Evolutionary conservation across 2,329 filamentous ascomycete species (phyloP).

Genomic region (Venturia oleaginea): DNA sequence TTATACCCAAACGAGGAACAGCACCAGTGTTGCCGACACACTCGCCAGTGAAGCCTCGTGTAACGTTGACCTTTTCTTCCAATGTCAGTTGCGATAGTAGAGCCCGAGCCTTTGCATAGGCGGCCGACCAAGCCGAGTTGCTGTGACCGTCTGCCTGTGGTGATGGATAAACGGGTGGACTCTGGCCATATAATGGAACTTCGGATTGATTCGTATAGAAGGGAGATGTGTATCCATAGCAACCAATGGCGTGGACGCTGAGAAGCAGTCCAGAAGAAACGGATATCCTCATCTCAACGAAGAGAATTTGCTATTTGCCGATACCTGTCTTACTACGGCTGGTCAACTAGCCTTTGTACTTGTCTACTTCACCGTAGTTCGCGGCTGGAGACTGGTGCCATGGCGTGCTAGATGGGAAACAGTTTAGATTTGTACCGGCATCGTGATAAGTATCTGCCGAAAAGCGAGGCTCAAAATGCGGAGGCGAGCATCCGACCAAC

Average conservation of each 20-base stretch:
- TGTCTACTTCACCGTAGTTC: background rate
- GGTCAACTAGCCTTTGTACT: background rate
- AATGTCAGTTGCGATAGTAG: constrained; percentile 9
- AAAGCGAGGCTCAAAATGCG: background rate
- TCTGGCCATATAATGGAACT: background rate
- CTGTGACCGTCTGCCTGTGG: background rate
- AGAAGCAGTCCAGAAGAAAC: background rate
- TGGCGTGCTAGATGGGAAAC: background rate
- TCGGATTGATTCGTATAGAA: background rate
- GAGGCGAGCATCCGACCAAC: background rate
- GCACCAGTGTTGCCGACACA: constrained; percentile 1
- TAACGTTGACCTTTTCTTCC: constrained; percentile 13
- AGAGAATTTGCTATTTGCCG: background rate
- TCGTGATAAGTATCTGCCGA: background rate
- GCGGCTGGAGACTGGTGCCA: background rate
- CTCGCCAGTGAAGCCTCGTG: background rate
- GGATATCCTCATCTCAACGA: background rate
- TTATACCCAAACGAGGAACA: background rate
- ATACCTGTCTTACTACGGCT: background rate
- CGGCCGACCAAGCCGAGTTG: background rate
- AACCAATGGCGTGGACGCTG: background rate
- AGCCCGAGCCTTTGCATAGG: background rate
- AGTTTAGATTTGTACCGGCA: background rate
- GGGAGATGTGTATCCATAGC: background rate
- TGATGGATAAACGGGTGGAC: background rate